Evolutionary conservation across 352 stramenopile species (phyloP), one percentile per base, ranked within the genome.

Genomic region (Globisporangium spiculum): DNA sequence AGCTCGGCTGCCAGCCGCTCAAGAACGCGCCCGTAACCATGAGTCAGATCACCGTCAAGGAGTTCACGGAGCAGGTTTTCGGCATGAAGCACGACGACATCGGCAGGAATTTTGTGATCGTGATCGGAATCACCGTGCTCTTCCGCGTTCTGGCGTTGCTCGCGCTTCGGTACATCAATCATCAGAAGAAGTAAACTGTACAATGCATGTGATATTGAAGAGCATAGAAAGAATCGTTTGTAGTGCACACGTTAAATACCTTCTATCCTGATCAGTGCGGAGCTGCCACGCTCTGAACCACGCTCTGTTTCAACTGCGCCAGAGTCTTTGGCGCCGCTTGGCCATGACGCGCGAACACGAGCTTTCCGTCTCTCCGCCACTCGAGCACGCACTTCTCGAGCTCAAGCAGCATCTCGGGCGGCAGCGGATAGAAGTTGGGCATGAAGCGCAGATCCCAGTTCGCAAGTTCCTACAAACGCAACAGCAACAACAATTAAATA

Each of bases 351-450:
- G 36, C 26, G 54, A 75, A 76, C 62, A 83, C 50, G 63, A 60
- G 30, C 32, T 27, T 60, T 8, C 64, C 59, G 22, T 75, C 66
- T 50, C 65, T 32, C 10, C 62, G 75, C 79, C 81, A 85, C 44
- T 71, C 50, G 0, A 59, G 56, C 1, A 88, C 50, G 5, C 75
- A 79, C 9, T 46, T 57, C 52, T 87, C 63, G 53, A 92, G 71
- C 48, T 90, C 80, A 60, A 78, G 68, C 12, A 88, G 67, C 84
- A 92, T 92, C 67, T 86, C 80, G 2, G 74, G 67, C 4, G 81
- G 78, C 3, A 92, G 66, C 4, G 84, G 74, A 56, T 88, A 90
- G 41, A 90, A 63, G 30, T 88, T 88, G 2, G 84, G 82, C 44
- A 80, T 55, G 65, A 91, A 92, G 30, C 75, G 73, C 24, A 92